Base-by-base conservation (phyloP, 768 basidiomycete genomes). In the Melanogaster broomeanus region DNA sequence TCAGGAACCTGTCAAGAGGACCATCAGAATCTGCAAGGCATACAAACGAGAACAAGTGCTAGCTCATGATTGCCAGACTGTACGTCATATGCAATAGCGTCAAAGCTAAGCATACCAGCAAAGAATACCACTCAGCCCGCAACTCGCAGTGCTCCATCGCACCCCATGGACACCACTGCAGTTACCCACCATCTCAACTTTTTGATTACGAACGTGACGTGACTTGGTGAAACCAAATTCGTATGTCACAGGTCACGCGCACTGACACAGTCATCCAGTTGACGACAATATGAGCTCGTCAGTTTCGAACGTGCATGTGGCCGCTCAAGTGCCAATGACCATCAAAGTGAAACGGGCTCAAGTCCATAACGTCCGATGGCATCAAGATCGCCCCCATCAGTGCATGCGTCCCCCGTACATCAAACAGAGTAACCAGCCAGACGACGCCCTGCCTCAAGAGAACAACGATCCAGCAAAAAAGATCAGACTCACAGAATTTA, bases 241-340 rank as follows among this genome's bases (percentile, higher is more conserved):
- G n/a, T 13, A 31, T 6, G 45, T 47, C 45, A 47, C 45, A n/a
- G 35, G 45, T 47, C 45, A 47, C 45, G 21, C 21, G 5, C 34
- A 24, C 10, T 18, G 28, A 5, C 8, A 13, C 21, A 31, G 28
- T 44, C 42, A n/a, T 30, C 27, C 43, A 25, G 12, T 28, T 27
- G 30, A 45, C 34, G 12, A 25, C 13, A 25, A 22, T 18, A 25
- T 41, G 40, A 47, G 34, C 45, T 45, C 31, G 34, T 28, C 15
- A 45, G 44, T 31, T n/a, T 34, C 31, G 12, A 31, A 3, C 21
- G 25, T 38, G 30, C 11, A 38, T 37, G 45, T 34, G 45, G 31
- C 45, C 45, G 30, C 45, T 24, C 45, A n/a, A n/a, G 33, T 31
- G 24, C 34, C 13, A 38, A 37, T 37, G 12, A n/a, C 18, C 33